Evolutionary conservation across 1,139 yeast genomes (phyloP).

Genomic region (Kodamaea alishanica): DNA sequence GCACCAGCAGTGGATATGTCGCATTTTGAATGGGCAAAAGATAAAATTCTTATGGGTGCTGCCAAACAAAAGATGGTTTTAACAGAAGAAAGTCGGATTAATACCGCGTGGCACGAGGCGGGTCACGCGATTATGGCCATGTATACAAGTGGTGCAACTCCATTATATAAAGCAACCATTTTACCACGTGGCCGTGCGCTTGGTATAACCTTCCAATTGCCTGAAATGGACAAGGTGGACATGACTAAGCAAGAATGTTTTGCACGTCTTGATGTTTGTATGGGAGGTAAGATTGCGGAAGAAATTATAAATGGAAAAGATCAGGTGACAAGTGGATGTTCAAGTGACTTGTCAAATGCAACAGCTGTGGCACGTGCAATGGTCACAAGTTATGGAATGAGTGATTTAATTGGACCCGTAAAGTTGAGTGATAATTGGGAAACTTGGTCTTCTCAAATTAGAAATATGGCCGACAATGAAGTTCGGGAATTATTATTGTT

Average conservation of each 20-base stretch:
- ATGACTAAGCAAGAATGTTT: constrained; percentile 85
- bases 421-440: constrained; percentile 86
- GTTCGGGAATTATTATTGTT: constrained; percentile 69
- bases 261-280: constrained; percentile 91
- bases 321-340: constrained; percentile 92
- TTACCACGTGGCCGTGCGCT: constrained; percentile 95
- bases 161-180: constrained; percentile 93
- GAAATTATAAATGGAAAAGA: constrained; percentile 87
- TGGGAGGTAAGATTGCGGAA: constrained; percentile 99
- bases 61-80: constrained; percentile 96
- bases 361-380: constrained; percentile 92
- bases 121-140: constrained; percentile 98
- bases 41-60: constrained; percentile 95
- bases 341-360: constrained; percentile 85
- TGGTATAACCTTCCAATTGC: constrained; percentile 95
- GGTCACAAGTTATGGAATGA: constrained; percentile 97
- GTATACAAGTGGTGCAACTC: constrained; percentile 93
- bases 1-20: constrained; percentile 87
- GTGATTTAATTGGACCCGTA: constrained; percentile 89
- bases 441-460: constrained; percentile 84
- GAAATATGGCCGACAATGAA: constrained; percentile 90
- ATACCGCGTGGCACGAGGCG: constrained; percentile 98
- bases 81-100: constrained; percentile 88
- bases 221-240: constrained; percentile 97
- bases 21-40: constrained; percentile 99